phyloP scores from a whole-genome alignment of 2,329 filamentous ascomycete genomes.

The Byssothecium circinans region DNA sequence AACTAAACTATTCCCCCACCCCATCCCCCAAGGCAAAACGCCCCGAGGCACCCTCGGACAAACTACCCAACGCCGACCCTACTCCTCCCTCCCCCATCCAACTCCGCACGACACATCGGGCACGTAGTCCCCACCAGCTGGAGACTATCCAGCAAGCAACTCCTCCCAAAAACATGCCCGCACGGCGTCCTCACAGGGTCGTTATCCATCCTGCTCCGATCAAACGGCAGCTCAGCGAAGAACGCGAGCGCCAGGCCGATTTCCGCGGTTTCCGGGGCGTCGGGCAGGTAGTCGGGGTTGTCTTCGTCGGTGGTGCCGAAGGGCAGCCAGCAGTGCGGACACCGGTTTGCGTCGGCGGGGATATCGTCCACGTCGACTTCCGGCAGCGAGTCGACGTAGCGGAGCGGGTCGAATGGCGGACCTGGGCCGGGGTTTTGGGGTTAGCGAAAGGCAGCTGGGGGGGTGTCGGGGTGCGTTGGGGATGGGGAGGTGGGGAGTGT shows the following conservation, averaged over 20 bases:
- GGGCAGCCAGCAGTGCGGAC: constrained; percentile 14
- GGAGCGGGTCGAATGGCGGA: background rate
- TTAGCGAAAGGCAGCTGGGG: too few species aligned
- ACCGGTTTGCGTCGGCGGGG: constrained; percentile 6
- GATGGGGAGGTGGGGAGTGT: too few species aligned
- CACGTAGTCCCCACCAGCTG: constrained; percentile 4
- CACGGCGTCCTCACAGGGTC: constrained; percentile 12
- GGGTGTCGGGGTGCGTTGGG: too few species aligned
- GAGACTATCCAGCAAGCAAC: constrained; percentile 11
- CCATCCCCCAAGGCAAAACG: too few species aligned
- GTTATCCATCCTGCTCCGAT: constrained; percentile 6
- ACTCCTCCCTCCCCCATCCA: too few species aligned
- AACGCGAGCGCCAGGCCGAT: background rate
- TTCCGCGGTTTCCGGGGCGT: background rate
- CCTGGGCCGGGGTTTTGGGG: too few species aligned
- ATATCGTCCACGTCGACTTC: constrained; percentile 7
- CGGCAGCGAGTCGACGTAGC: constrained; percentile 7
- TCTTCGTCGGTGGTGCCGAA: constrained; percentile 11
- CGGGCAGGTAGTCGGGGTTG: constrained; percentile 1
- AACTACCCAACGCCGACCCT: too few species aligned
- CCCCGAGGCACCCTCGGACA: too few species aligned
- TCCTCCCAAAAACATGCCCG: constrained; percentile 13
- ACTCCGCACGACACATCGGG: constrained; percentile 10
- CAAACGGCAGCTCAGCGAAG: constrained; percentile 4
- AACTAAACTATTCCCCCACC: too few species aligned